Evolutionary conservation across 805 yeast genomes (phyloP).

Genomic region (Alloascoidea africana): DNA sequence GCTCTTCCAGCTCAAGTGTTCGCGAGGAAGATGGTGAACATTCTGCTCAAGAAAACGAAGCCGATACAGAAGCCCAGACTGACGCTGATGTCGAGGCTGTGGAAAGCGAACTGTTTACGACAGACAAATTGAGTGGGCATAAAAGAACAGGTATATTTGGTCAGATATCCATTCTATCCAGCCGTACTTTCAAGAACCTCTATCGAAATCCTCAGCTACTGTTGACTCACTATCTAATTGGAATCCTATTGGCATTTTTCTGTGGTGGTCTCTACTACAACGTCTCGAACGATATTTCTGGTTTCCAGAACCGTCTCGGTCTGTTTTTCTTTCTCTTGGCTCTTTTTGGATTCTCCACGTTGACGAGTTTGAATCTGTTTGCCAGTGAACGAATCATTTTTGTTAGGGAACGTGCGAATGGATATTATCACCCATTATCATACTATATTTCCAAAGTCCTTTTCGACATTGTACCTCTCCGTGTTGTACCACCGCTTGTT

Average conservation of each 20-base stretch:
- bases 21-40: conserved; percentile 6
- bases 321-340: conserved; percentile 84
- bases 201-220: conserved; percentile 88
- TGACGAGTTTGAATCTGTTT: conserved; percentile 84
- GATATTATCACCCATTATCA: conserved; percentile 78
- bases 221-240: conserved; percentile 67
- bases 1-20: conserved; percentile 12
- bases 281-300: conserved; percentile 79
- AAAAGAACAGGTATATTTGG: conserved; percentile 41
- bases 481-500: conserved; percentile 85
- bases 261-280: conserved; percentile 79
- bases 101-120: no score
- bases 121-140: conserved; percentile 9
- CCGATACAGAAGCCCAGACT: no score
- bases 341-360: conserved; percentile 84
- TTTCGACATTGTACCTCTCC: conserved; percentile 84
- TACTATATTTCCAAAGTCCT: conserved; percentile 75
- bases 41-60: no score
- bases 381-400: conserved; percentile 80
- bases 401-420: conserved; percentile 86
- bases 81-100: no score
- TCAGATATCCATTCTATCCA: conserved; percentile 63
- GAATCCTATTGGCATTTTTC: conserved; percentile 64
- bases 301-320: conserved; percentile 92
- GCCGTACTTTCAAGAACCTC: conserved; percentile 81